Evolutionary conservation across 805 yeast genomes (phyloP), one percentile per base, ranked within the genome.

Genomic region (Suhomyces sp.): DNA sequence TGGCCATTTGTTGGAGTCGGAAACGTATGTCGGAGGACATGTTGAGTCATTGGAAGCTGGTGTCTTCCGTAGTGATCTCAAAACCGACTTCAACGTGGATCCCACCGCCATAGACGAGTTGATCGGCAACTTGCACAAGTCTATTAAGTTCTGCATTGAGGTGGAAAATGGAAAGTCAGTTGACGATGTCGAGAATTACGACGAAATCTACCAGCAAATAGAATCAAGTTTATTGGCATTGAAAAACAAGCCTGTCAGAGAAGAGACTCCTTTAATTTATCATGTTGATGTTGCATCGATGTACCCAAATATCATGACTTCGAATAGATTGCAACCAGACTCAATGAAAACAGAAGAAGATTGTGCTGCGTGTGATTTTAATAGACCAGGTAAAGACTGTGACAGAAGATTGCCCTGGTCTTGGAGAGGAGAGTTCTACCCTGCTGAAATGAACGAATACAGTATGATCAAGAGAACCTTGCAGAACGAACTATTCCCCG

Each of bases 251-350:
- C 92, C 93, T 1, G 76, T 76, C 36, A 77, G 97, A 59, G 67
- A 68, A 10, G 98, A 94, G 62, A 74, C 75, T 9, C 99, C 99
- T 0, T 74, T 89, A 46, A 94, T 94, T 57, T 94, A 96, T 63
- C 99, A 94, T 65, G 97, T 96, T 36, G 99, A 94, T 75, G 99
- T 94, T 48, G 97, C 99, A 0, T 94, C 99, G 1, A 94, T 94
- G 99, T 94, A 94, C 65, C 99, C 99, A 5, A 94, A 94, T 65
- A 94, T 94, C 67, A 94, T 94, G 98, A 90, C 97, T 6, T 88
- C 98, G 0, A 94, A 94, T 71, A 83, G 99, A 65, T 77, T 94
- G 50, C 99, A 94, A 68, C 99, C 99, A 0, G 99, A 94, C 70
- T 92, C 98, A 3, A 93, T 94, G 90, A 92, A 94, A 59, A 75